These are phyloP conservation scores for Trichoderma breve DNA, from an alignment of 2,329 filamentous ascomycete genomes.

Conservation along the genomic window DNA sequence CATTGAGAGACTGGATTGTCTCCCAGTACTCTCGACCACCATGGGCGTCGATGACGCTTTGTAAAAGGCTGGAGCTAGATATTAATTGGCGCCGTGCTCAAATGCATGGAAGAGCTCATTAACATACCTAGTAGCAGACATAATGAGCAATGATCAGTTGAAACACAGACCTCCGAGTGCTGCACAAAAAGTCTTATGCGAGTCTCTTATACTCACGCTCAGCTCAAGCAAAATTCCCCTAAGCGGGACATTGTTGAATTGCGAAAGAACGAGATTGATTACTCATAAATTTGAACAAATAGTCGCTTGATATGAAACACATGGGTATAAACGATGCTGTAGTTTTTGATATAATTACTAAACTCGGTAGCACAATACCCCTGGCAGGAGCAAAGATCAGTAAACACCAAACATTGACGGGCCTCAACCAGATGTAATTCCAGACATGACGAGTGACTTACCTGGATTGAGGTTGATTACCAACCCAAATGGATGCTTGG, in stretches of 20 bases:
- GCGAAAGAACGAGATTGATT: not conserved
- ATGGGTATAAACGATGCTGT: not conserved
- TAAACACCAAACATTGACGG: not conserved
- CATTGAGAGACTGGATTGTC: not conserved
- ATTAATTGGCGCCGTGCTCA: not conserved
- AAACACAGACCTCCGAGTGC: not conserved
- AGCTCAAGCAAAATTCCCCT: not conserved
- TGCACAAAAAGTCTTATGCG: not conserved
- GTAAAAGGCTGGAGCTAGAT: not conserved
- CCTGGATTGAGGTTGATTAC: not conserved
- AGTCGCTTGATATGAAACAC: not conserved
- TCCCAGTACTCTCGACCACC: not conserved
- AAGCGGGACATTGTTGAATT: not conserved
- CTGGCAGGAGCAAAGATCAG: not conserved
- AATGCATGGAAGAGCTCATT: not conserved
- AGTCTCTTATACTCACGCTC: not conserved
- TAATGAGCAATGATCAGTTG: not conserved
- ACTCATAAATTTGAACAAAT: not conserved
- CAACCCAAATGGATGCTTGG: not conserved
- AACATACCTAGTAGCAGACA: not conserved
- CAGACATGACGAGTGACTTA: not conserved
- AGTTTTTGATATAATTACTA: not conserved
- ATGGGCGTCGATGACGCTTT: constrained; percentile 1
- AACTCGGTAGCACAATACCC: not conserved
- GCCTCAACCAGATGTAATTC: not conserved